phyloP scores from a whole-genome alignment of 192 early-diverging fungal species.

The Backusella tuberculispora region DNA sequence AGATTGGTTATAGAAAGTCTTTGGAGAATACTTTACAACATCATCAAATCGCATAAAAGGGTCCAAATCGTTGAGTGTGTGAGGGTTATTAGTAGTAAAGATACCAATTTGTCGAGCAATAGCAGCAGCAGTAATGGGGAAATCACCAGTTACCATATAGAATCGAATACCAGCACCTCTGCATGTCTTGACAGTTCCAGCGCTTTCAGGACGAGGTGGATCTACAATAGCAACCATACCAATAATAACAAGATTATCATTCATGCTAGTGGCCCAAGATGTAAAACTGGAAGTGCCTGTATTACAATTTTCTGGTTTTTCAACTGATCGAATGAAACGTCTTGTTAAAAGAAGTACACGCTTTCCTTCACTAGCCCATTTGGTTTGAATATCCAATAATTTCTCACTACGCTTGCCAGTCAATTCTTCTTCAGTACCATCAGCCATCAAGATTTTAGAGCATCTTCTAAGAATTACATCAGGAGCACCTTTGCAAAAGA shows the following conservation, averaged over 20 bases:
- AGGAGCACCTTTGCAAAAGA: conserved; percentile 81
- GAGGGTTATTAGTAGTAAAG: conserved; percentile 47
- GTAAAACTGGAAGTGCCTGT: conserved; percentile 28
- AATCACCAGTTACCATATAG: conserved; percentile 91
- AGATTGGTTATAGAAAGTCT: not conserved
- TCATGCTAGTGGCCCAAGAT: conserved; percentile 40
- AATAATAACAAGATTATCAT: conserved; percentile 62
- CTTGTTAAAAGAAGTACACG: conserved; percentile 57
- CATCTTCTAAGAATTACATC: conserved; percentile 67
- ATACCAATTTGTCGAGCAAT: conserved; percentile 84
- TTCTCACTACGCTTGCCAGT: conserved; percentile 38
- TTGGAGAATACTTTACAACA: conserved; percentile 11
- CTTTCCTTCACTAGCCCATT: conserved; percentile 61
- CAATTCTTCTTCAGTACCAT: conserved; percentile 52
- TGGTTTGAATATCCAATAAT: conserved; percentile 47
- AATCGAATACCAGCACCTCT: conserved; percentile 75
- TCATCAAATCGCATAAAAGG: conserved; percentile 13
- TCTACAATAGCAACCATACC: conserved; percentile 84
- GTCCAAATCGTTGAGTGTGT: conserved; percentile 42
- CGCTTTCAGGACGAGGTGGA: conserved; percentile 80
- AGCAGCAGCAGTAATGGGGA: conserved; percentile 74
- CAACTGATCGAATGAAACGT: conserved; percentile 18
- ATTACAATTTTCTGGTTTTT: conserved; percentile 7
- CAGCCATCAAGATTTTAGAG: conserved; percentile 35
- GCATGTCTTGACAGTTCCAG: conserved; percentile 61